A percentile compares a stretch with the other conserved stretches of the same genome.
These are phyloP conservation scores for Neurospora sp. DNA, from an alignment of 495 filamentous ascomycete genomes.

Conservation along the genomic window DNA sequence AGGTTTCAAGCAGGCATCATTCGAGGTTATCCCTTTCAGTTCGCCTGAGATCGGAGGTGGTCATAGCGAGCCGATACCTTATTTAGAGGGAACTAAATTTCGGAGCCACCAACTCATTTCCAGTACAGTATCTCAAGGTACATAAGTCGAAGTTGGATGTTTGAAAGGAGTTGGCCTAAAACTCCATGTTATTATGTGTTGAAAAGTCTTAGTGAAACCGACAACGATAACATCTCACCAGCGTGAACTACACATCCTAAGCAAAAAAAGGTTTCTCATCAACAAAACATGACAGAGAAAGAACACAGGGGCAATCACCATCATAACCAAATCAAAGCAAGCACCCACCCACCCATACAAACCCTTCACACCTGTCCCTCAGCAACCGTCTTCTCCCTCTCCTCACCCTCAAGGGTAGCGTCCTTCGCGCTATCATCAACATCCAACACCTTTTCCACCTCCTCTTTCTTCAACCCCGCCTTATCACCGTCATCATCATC, in stretches of 20 bases:
- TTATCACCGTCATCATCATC: background rate
- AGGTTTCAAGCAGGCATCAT: background rate
- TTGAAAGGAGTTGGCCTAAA: too few relatives aligned
- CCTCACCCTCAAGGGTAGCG: slow-evolving; percentile 27
- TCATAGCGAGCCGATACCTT: background rate
- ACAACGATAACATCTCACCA: background rate
- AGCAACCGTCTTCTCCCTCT: slow-evolving; percentile 12
- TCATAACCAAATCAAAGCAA: background rate
- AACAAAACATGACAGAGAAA: background rate
- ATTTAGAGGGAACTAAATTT: too few relatives aligned
- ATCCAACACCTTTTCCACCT: slow-evolving; percentile 33
- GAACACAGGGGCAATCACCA: background rate
- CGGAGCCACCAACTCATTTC: too few relatives aligned
- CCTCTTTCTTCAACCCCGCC: slow-evolving; percentile 5
- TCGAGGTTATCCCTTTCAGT: background rate
- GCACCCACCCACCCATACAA: background rate
- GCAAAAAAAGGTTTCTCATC: background rate
- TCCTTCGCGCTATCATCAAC: slow-evolving; percentile 41
- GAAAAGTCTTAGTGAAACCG: background rate
- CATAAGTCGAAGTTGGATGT: too few relatives aligned
- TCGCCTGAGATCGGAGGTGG: background rate
- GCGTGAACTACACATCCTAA: background rate
- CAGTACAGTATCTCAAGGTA: too few relatives aligned
- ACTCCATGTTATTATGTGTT: too few relatives aligned
- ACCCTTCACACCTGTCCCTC: background rate